Conservation (phyloP, 1,139 yeast species). For the Suhomyces panamericanus region DNA sequence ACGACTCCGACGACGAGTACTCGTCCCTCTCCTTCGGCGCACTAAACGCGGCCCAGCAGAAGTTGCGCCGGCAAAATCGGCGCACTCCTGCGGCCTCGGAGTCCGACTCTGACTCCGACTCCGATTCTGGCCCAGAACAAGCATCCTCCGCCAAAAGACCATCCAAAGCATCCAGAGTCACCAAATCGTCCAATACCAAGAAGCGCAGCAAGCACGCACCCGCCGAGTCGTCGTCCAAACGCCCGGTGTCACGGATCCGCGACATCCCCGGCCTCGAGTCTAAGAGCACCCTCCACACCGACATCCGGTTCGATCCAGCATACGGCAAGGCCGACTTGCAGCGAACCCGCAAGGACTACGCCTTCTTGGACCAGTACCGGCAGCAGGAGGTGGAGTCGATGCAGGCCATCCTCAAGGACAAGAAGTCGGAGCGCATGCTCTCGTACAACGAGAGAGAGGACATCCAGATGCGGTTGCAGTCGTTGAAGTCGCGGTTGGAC, state of each 20-base stretch:
- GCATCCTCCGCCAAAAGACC: slow-evolving; percentile 8
- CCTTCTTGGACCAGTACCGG: slow-evolving; percentile 83
- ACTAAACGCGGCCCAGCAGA: slow-evolving; percentile 36
- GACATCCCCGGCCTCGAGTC: slow-evolving; percentile 65
- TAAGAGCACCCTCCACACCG: slow-evolving; percentile 53
- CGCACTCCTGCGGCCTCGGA: slow-evolving; percentile 8
- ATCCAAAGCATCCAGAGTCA: too few species aligned
- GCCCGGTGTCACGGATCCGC: slow-evolving; percentile 68
- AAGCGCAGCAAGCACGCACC: slow-evolving; percentile 76
- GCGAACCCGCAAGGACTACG: slow-evolving; percentile 70
- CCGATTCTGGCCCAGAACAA: slow-evolving; percentile 12
- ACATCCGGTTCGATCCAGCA: slow-evolving; percentile 87
- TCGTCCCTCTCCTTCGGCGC: slow-evolving; percentile 22
- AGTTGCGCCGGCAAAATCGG: slow-evolving; percentile 25
- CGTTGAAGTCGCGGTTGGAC: slow-evolving; percentile 74
- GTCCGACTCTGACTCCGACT: slow-evolving; percentile 16
- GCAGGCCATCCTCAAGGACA: slow-evolving; percentile 55
- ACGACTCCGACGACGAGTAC: slow-evolving; percentile 39
- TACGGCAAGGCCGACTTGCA: slow-evolving; percentile 77
- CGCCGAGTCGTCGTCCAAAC: slow-evolving; percentile 66
- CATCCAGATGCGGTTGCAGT: slow-evolving; percentile 53
- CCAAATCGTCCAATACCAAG: slow-evolving; percentile 11
- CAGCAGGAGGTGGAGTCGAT: slow-evolving; percentile 66
- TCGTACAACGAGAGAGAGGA: slow-evolving; percentile 52
- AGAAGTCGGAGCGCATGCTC: slow-evolving; percentile 48